Evolutionary conservation across 306 rosid species (phyloP).

Genomic region (Cicer chorassanicum): DNA sequence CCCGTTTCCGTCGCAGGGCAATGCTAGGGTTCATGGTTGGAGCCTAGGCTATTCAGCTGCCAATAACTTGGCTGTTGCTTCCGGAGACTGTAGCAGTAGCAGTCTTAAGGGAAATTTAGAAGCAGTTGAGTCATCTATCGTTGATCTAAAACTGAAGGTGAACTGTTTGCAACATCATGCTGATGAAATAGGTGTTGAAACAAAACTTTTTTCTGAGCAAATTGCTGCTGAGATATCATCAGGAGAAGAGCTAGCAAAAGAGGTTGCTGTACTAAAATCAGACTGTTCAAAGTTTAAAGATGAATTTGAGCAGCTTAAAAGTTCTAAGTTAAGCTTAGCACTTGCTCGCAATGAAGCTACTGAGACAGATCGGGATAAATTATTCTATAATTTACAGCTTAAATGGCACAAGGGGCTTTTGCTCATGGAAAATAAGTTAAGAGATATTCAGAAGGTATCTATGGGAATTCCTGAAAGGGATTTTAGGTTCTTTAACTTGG

Average conservation of each 20-base stretch:
- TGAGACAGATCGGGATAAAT: slow-evolving; percentile 52
- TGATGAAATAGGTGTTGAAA: slow-evolving; percentile 72
- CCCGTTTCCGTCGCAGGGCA: slow-evolving; percentile 58
- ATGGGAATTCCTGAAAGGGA: slow-evolving; percentile 76
- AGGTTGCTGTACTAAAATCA: slow-evolving; percentile 71
- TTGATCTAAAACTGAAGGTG: slow-evolving; percentile 73
- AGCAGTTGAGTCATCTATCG: slow-evolving; percentile 76
- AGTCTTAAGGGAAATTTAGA: slow-evolving; percentile 75
- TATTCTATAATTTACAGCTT: slow-evolving; percentile 60
- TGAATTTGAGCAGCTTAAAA: slow-evolving; percentile 66
- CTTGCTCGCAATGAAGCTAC: slow-evolving; percentile 51
- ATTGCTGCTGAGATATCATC: slow-evolving; percentile 83
- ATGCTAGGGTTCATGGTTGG: slow-evolving; percentile 82
- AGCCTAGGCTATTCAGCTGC: slow-evolving; percentile 66
- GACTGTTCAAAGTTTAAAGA: slow-evolving; percentile 80
- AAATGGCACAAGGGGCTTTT: slow-evolving; percentile 73
- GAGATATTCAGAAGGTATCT: slow-evolving; percentile 68
- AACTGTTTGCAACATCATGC: slow-evolving; percentile 73
- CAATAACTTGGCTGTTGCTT: slow-evolving; percentile 62
- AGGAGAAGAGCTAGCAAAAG: slow-evolving; percentile 73
- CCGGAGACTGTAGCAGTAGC: slow-evolving; percentile 68
- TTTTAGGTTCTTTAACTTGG: slow-evolving; percentile 61
- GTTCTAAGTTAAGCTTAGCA: slow-evolving; percentile 57
- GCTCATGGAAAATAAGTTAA: slow-evolving; percentile 80
- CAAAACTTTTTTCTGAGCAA: slow-evolving; percentile 66